These are phyloP conservation scores for Quercus lobata DNA, from an alignment of 331 rosid species.

Conservation along the genomic window DNA sequence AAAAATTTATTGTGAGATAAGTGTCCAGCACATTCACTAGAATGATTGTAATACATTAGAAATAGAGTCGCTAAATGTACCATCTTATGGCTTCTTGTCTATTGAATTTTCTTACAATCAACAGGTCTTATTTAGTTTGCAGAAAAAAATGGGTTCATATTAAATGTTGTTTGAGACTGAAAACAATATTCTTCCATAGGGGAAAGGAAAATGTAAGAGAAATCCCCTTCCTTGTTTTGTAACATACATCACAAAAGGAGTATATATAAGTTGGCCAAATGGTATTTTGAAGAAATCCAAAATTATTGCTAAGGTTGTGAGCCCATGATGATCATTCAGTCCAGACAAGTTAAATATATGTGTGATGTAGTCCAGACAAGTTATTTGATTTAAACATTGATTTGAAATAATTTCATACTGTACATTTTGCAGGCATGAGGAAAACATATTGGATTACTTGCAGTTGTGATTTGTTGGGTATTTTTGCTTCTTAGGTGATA, in stretches of 20 bases:
- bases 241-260: no score
- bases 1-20: background rate
- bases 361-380: no score
- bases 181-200: background rate
- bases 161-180: background rate
- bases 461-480: no score
- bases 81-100: background rate
- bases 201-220: background rate
- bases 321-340: no score
- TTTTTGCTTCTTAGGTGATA: no score
- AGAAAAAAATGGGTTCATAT: background rate
- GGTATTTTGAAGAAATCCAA: background rate
- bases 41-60: background rate
- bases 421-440: slow-evolving; percentile 65
- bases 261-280: background rate
- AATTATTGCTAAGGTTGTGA: no score
- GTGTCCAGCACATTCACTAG: background rate
- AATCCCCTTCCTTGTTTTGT: background rate
- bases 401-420: slow-evolving; percentile 5
- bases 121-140: background rate
- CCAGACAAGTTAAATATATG: no score
- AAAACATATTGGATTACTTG: slow-evolving; percentile 85
- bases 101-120: background rate
- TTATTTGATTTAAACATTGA: background rate
- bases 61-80: background rate